Evolutionary conservation across 1,284 basidiomycete genomes (phyloP).

Genomic region (Erythrobasidium hasegawianum): DNA sequence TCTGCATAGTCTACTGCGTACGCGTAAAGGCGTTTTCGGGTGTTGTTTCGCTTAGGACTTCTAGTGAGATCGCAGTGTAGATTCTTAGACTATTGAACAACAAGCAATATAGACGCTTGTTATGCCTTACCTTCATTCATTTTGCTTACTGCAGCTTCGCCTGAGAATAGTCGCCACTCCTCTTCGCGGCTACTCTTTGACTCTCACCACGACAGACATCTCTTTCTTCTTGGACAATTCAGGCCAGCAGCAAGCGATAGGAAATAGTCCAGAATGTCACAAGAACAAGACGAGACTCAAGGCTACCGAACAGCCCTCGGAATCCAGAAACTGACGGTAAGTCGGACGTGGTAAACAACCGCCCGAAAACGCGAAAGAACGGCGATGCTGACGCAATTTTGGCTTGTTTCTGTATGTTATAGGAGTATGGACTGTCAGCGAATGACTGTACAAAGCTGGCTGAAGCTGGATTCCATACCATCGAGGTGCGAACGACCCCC

Average conservation of each 20-base stretch:
- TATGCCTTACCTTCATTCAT: too few species aligned
- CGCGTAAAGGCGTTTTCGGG: too few species aligned
- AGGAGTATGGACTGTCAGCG: constrained; percentile 81
- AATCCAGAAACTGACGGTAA: constrained; percentile 31
- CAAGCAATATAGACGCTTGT: too few species aligned
- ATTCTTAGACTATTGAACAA: too few species aligned
- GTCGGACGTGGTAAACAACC: constrained; percentile 28
- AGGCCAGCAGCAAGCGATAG: neutral
- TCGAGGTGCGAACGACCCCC: constrained; percentile 59
- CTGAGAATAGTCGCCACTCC: too few species aligned
- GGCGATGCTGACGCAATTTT: neutral
- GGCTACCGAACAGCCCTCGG: constrained; percentile 26
- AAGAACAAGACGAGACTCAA: constrained; percentile 31
- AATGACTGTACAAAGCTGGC: constrained; percentile 94
- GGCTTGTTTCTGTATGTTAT: neutral
- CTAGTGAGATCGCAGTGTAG: too few species aligned
- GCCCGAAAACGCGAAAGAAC: neutral
- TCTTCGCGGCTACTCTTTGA: too few species aligned
- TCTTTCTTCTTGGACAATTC: constrained; percentile 9
- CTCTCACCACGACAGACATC: too few species aligned
- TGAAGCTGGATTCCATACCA: constrained; percentile 89
- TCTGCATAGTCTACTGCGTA: too few species aligned
- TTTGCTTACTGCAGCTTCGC: too few species aligned
- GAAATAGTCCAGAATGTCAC: constrained; percentile 25
- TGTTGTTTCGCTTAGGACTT: too few species aligned